Evolutionary conservation across 129 eudicot species (phyloP).

Genomic region (Erigeron canadensis): DNA sequence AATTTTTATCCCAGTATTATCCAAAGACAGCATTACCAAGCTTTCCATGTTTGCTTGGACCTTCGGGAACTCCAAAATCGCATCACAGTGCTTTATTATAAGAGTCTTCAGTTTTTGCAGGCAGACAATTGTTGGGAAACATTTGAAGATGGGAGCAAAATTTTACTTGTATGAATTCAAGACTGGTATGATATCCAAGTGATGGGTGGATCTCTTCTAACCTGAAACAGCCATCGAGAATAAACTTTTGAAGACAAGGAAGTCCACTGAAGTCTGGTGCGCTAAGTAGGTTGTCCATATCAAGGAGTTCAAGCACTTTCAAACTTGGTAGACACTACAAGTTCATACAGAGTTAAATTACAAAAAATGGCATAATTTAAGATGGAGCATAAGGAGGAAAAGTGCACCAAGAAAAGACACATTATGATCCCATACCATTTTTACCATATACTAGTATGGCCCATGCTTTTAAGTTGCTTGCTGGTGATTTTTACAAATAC

Average conservation of each 20-base stretch:
- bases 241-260: background rate
- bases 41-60: background rate
- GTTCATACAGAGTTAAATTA: background rate
- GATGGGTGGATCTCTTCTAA: constrained; percentile 18
- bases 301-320: background rate
- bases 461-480: no score
- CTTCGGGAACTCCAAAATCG: background rate
- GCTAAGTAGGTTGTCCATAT: background rate
- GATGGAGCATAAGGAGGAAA: no score
- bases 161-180: background rate
- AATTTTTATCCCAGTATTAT: background rate
- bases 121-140: background rate
- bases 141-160: background rate
- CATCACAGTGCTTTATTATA: fast-evolving
- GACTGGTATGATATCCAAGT: constrained; percentile 9
- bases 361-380: no score
- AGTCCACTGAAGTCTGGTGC: constrained; percentile 21
- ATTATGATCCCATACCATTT: no score
- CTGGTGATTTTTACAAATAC: no score
- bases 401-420: no score
- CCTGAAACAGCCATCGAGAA: background rate
- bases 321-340: constrained; percentile 1
- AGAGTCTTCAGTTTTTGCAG: background rate
- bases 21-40: background rate
- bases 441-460: no score